phyloP scores from a whole-genome alignment of 805 yeast species.

The Candida arabinofermentans region DNA sequence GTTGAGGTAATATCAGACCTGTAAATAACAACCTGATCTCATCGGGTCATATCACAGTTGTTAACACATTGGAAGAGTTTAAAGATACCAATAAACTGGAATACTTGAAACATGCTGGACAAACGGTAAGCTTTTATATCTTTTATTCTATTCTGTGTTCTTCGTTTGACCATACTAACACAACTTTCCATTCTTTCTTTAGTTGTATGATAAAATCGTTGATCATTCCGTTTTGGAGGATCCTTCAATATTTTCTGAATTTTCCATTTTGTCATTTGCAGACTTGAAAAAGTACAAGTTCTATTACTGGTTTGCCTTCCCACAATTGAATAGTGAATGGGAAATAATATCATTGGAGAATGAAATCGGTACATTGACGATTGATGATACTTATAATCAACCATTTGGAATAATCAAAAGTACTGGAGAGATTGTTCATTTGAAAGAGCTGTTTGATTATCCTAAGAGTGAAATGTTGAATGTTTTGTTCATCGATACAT shows the following conservation, averaged over 20 bases:
- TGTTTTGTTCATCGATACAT: constrained; percentile 26
- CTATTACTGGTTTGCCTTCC: constrained; percentile 87
- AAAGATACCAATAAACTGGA: constrained; percentile 60
- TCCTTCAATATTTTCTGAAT: constrained; percentile 39
- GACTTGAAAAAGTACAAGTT: constrained; percentile 87
- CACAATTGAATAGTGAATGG: constrained; percentile 59
- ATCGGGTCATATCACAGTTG: constrained; percentile 45
- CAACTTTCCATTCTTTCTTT: neutral
- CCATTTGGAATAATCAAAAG: constrained; percentile 17
- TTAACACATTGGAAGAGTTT: constrained; percentile 85
- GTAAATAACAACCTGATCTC: constrained; percentile 20
- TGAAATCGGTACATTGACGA: neutral
- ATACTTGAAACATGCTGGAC: constrained; percentile 44
- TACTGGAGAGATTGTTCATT: constrained; percentile 4
- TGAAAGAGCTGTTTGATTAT: constrained; percentile 8
- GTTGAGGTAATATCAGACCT: constrained; percentile 8
- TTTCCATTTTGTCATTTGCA: constrained; percentile 64
- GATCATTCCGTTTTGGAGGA: constrained; percentile 33
- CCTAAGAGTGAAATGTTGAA: constrained; percentile 5
- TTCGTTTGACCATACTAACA: neutral
- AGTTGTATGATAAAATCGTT: constrained; percentile 24
- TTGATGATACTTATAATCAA: constrained; percentile 1
- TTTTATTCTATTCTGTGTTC: neutral
- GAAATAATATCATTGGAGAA: constrained; percentile 9
- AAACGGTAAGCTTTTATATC: constrained; percentile 14